Conservation (phyloP, 78 protist genomes). For the Dictyostelium firmibasis region DNA sequence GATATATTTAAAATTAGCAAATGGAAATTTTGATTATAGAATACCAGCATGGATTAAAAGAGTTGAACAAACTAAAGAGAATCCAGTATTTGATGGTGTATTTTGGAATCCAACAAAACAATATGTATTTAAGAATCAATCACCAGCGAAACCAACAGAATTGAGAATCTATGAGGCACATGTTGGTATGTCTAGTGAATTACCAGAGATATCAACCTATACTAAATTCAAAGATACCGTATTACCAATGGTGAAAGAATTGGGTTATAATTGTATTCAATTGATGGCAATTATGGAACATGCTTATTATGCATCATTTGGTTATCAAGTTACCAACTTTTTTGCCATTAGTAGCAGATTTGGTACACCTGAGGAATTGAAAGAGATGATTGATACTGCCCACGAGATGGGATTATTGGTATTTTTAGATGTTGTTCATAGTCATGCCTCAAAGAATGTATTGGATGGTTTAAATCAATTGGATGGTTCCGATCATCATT, state of each 20-base stretch:
- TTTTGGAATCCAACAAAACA: slow-evolving; percentile 86
- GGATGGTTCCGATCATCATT: slow-evolving; percentile 92
- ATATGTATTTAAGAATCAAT: slow-evolving; percentile 44
- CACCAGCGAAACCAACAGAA: slow-evolving; percentile 67
- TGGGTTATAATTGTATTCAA: slow-evolving; percentile 93
- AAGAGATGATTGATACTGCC: slow-evolving; percentile 91
- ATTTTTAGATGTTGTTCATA: slow-evolving; percentile 95
- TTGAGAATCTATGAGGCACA: slow-evolving; percentile 94
- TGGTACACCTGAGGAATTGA: slow-evolving; percentile 90
- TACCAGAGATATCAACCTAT: slow-evolving; percentile 85
- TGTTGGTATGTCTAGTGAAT: slow-evolving; percentile 94
- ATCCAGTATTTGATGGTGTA: slow-evolving; percentile 79
- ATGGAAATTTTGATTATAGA: slow-evolving; percentile 85
- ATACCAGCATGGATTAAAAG: slow-evolving; percentile 91
- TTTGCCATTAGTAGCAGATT: slow-evolving; percentile 85
- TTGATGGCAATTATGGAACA: slow-evolving; percentile 98
- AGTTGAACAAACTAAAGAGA: slow-evolving; percentile 79
- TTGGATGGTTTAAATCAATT: slow-evolving; percentile 93
- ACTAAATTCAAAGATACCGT: slow-evolving; percentile 8
- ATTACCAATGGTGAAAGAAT: slow-evolving; percentile 59
- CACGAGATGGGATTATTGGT: slow-evolving; percentile 90
- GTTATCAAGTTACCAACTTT: slow-evolving; percentile 93
- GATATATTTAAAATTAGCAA: slow-evolving; percentile 48
- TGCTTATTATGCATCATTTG: slow-evolving; percentile 97
- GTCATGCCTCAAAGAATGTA: slow-evolving; percentile 85